Percentiles rank a stretch among this genome's conserved stretches.
These are phyloP conservation scores for Cinnamomum micranthum DNA, from an alignment of 164 flowering plant species.

Conservation along the genomic window DNA sequence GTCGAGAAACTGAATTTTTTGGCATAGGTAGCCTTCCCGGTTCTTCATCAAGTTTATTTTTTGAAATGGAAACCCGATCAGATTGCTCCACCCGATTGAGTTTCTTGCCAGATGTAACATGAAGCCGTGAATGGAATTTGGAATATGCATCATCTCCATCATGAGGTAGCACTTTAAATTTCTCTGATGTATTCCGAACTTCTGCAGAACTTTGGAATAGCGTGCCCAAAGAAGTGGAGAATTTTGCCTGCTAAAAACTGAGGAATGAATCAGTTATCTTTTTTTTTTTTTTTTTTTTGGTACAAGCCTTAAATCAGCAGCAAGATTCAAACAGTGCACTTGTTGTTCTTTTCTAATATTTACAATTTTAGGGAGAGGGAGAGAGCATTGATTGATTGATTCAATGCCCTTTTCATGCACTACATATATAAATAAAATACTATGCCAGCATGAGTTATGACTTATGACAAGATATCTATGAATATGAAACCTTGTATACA, in stretches of 20 bases:
- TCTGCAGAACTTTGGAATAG: constrained; percentile 67
- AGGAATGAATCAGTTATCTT: neutral
- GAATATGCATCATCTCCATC: constrained; percentile 28
- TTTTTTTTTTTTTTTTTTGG: no score
- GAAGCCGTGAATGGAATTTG: constrained; percentile 55
- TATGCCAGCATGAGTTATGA: no score
- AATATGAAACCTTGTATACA: no score
- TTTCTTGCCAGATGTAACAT: constrained; percentile 33
- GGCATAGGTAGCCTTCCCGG: constrained; percentile 9
- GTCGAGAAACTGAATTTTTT: constrained; percentile 18
- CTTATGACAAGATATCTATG: no score
- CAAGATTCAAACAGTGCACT: no score
- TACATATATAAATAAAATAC: no score
- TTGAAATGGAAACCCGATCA: constrained; percentile 1
- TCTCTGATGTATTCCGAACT: constrained; percentile 44
- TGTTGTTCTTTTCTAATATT: neutral
- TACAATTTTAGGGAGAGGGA: neutral
- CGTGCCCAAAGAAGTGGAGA: constrained; percentile 78
- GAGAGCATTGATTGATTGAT: no score
- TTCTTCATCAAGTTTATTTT: constrained; percentile 32
- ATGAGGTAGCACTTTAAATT: constrained; percentile 17
- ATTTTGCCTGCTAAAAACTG: constrained; percentile 53
- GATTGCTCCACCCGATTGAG: neutral
- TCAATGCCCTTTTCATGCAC: no score
- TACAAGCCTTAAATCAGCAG: no score